Evolutionary conservation across 2,329 filamentous ascomycete genomes (phyloP), one percentile per base, ranked within the genome.

Genomic region (Penicillium thymicola): DNA sequence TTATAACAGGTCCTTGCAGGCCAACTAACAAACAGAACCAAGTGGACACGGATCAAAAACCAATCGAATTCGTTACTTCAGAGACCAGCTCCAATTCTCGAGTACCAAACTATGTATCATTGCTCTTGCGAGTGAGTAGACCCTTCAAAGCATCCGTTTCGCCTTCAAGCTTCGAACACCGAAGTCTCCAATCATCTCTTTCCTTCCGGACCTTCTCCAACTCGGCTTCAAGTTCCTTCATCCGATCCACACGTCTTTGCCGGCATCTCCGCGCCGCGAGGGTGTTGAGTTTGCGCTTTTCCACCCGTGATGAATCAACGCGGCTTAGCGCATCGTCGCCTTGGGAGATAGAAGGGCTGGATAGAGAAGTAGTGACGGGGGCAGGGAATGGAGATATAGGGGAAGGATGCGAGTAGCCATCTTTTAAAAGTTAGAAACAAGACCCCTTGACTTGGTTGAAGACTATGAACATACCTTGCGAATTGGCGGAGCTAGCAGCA

Each of bases 211-310:
- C 54, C 27, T 57, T 63, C 49, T 67, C 66, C 47, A 74, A 63
- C 54, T 72, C 70, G n/a, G 61, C 66, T 59, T 73, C 70, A 23
- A 74, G 63, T 44, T 64, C 62, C 42, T 67, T 65, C 57, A 72
- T 65, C 55, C 67, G 66, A 46, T 74, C 71, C 27, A 70, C 63
- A 7, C 70, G 70, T 46, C 69, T 67, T 63, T 74, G 70, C 5
- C 72, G 71, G 59, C 71, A 74, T 42, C 71, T 63, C 18, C 71
- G 69, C 43, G 72, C 72, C 41, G 72, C 71, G 37, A 72, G 65
- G 14, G 72, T 74, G 55, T 74, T 74, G 13, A 72, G 63, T 49
- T 67, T 68, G 25, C 72, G 72, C 48, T 73, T 74, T 53, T 67
- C 64, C 18, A 72, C 63, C 27, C 67, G 65, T 37, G 64, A 65